Conservation (phyloP, 1,139 yeast genomes). For the Debaryomycetaceae sp. region DNA sequence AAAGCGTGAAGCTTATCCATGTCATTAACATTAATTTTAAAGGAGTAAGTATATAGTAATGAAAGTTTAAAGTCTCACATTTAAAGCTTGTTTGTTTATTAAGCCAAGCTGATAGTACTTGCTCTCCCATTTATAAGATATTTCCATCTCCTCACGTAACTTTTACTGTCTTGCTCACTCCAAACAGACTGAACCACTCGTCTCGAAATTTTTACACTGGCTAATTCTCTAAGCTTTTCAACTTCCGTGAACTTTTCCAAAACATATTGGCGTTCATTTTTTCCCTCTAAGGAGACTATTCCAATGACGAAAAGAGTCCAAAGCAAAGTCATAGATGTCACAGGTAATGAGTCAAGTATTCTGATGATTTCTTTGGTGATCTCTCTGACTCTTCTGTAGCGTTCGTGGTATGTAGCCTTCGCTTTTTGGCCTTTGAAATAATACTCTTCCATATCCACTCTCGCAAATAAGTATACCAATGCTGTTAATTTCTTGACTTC, state of each 20-base stretch:
- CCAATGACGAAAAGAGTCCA: slow-evolving; percentile 40
- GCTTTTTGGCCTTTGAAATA: slow-evolving; percentile 8
- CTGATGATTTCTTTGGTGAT: slow-evolving; percentile 16
- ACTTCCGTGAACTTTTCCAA: slow-evolving; percentile 24
- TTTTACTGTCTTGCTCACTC: slow-evolving; percentile 33
- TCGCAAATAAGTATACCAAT: slow-evolving; percentile 28
- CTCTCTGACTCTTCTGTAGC: slow-evolving; percentile 9
- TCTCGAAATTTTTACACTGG: slow-evolving; percentile 31
- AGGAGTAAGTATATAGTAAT: not conserved
- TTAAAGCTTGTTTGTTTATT: no score
- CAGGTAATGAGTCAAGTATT: slow-evolving; percentile 19
- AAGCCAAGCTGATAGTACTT: slow-evolving; percentile 33
- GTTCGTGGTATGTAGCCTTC: slow-evolving; percentile 6
- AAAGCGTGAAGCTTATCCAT: no score
- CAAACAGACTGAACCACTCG: slow-evolving; percentile 30
- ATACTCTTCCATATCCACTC: slow-evolving; percentile 22
- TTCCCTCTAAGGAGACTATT: slow-evolving; percentile 24
- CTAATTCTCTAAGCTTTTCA: slow-evolving; percentile 30
- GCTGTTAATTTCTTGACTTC: slow-evolving; percentile 34
- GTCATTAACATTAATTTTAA: no score
- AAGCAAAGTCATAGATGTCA: slow-evolving; percentile 27
- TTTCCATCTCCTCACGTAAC: slow-evolving; percentile 24
- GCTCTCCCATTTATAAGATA: slow-evolving; percentile 30
- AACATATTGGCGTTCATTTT: slow-evolving; percentile 33
- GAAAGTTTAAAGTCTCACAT: no score